A percentile compares a stretch with the other conserved stretches of the same genome.
These are phyloP conservation scores for Nothopassalora personata DNA, from an alignment of 2,329 filamentous ascomycete genomes.

Conservation along the genomic window DNA sequence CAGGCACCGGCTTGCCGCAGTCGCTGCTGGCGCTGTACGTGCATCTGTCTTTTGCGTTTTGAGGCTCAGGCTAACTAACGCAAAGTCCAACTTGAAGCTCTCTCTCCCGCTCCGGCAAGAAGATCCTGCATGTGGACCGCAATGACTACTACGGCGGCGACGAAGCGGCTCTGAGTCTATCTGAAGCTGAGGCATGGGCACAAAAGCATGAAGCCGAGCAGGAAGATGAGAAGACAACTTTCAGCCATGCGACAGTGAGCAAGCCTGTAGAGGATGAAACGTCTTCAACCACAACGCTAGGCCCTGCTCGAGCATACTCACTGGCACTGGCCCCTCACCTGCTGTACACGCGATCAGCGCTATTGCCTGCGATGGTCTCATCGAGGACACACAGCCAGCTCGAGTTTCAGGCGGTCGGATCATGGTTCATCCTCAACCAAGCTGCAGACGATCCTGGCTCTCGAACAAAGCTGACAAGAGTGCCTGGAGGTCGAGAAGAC, in stretches of 20 bases:
- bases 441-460: neutral
- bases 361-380: constrained; percentile 77
- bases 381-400: constrained; percentile 84
- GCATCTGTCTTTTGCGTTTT: constrained; percentile 9
- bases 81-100: constrained; percentile 61
- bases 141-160: constrained; percentile 83
- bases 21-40: constrained; percentile 52
- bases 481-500: constrained; percentile 87
- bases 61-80: constrained; percentile 60
- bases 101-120: constrained; percentile 86
- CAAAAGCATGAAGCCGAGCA: constrained; percentile 31
- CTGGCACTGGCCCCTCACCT: constrained; percentile 80
- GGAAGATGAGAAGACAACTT: constrained; percentile 7
- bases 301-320: constrained; percentile 68
- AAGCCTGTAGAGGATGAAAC: constrained; percentile 25
- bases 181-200: constrained; percentile 75
- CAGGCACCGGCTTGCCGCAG: constrained; percentile 49
- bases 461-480: constrained; percentile 43
- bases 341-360: constrained; percentile 73
- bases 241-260: constrained; percentile 33
- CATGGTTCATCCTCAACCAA: constrained; percentile 70
- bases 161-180: constrained; percentile 78
- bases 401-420: constrained; percentile 88
- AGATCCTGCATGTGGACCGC: constrained; percentile 80
- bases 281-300: constrained; percentile 38